A percentile compares a stretch with the other conserved stretches of the same genome.
Conservation (phyloP, 116 monocot species). For the Zostera marina region DNA sequence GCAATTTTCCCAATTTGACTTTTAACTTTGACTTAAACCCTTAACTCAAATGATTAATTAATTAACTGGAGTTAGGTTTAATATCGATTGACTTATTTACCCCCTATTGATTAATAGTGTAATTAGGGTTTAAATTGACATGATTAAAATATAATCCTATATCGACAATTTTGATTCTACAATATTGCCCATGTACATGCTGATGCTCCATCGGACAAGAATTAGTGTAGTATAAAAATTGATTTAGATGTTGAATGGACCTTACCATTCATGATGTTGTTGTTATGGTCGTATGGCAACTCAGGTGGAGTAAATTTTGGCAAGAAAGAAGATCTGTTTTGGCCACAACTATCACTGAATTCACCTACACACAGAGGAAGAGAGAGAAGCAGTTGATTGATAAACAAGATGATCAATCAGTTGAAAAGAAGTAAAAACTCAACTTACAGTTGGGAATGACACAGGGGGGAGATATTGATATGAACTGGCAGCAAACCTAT, state of each 20-base stretch:
- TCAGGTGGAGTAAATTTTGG: background rate
- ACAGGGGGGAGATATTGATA: conserved; percentile 14
- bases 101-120: too few species aligned
- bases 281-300: background rate
- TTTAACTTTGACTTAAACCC: too few species aligned
- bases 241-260: background rate
- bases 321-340: background rate
- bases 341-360: background rate
- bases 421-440: background rate
- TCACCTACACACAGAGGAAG: background rate
- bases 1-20: too few species aligned
- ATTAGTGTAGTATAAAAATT: too few species aligned
- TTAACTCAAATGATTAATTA: too few species aligned
- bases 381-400: background rate
- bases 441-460: conserved; percentile 19
- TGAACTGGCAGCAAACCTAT: background rate
- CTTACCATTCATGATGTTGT: background rate
- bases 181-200: conserved; percentile 9
- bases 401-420: background rate
- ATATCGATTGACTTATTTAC: too few species aligned
- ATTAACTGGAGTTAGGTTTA: too few species aligned
- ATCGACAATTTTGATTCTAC: too few species aligned
- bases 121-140: too few species aligned
- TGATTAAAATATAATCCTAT: too few species aligned
- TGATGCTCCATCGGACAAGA: too few species aligned